Evolutionary conservation across 2,329 filamentous ascomycete species (phyloP), one percentile per base, ranked within the genome.

Genomic region (Diplodia sapinea): DNA sequence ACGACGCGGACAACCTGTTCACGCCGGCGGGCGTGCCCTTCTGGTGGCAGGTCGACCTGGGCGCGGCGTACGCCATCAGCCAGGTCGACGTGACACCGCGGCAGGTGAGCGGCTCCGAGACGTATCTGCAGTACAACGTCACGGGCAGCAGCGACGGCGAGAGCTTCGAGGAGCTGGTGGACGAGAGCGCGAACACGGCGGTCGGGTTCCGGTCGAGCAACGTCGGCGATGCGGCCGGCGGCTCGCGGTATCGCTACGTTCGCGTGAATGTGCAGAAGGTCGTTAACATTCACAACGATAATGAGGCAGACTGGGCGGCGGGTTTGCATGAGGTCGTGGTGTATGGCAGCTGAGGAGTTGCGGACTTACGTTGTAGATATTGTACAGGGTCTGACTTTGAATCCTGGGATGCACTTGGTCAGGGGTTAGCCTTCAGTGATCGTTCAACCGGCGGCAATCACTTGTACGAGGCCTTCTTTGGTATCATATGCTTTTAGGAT

Each of bases 121-220:
- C 71, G 1, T 72, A 70, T 40, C 67, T 71, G 23, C 64, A 59
- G n/a, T 72, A 70, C 65, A 71, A 66, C 56, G 56, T 72, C n/a
- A 67, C 67, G 17, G 71, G 71, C 2, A 69, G 64, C 23, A 63
- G 31, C 13, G 69, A 72, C n/a, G 65, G 67, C 1, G 38, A 57
- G 13, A 66, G 20, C 15, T 61, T 29, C 57, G 31, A 40, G 7
- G 13, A 31, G 43, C 31, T 52, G 15, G 43, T 40, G 15, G 54
- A 59, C 20, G 65, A 61, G 20, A 31, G 36, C 38, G 31, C n/a
- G 4, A 61, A 67, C 20, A 67, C 65, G 4, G 65, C 55, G 5
- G 55, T 59, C 4, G 57, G 57, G 12, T 67, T 67, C 31, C 9
- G 57, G 12, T 57, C 57, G 26, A n/a, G 36, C 54, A 61, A 43